Evolutionary conservation across 1,284 basidiomycete genomes (phyloP).

Genomic region (Cryptococcus floricola): DNA sequence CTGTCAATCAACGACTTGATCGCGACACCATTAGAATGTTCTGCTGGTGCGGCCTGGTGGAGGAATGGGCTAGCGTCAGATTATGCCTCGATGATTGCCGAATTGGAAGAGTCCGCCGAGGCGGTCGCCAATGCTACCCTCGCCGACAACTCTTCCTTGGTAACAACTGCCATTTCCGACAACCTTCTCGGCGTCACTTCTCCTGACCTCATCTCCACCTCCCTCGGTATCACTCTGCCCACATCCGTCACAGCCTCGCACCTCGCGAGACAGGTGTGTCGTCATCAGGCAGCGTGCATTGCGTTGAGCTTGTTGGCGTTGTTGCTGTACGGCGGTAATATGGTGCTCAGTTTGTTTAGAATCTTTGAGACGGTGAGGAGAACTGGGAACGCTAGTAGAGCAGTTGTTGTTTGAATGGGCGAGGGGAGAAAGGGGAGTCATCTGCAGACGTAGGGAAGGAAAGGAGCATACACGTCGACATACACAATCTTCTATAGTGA

Average conservation of each 20-base stretch:
- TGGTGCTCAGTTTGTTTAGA: conserved; percentile 52
- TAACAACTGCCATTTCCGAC: too few relatives aligned
- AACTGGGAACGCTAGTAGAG: conserved; percentile 28
- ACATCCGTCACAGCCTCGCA: conserved; percentile 12
- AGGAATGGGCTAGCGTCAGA: conserved; percentile 11
- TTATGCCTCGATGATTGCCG: conserved; percentile 21
- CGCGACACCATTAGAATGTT: conserved; percentile 54
- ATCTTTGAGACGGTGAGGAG: conserved; percentile 52
- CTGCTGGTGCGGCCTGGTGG: conserved; percentile 42
- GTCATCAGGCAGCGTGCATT: conserved; percentile 48
- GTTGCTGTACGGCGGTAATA: conserved; percentile 48
- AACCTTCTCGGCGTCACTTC: neutral
- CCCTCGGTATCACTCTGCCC: conserved; percentile 28
- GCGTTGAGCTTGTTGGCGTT: conserved; percentile 41
- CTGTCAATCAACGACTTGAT: conserved; percentile 56
- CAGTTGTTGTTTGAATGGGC: conserved; percentile 10
- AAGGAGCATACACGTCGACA: neutral
- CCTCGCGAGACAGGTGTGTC: conserved; percentile 38
- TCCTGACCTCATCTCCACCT: conserved; percentile 5
- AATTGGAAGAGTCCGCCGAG: conserved; percentile 1
- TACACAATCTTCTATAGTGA: too few relatives aligned
- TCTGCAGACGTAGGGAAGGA: neutral
- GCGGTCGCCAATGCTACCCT: neutral
- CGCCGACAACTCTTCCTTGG: neutral
- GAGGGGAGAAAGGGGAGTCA: too few relatives aligned